Base-by-base conservation (phyloP, 1,284 basidiomycete genomes). In the Coniferiporia weirii region DNA sequence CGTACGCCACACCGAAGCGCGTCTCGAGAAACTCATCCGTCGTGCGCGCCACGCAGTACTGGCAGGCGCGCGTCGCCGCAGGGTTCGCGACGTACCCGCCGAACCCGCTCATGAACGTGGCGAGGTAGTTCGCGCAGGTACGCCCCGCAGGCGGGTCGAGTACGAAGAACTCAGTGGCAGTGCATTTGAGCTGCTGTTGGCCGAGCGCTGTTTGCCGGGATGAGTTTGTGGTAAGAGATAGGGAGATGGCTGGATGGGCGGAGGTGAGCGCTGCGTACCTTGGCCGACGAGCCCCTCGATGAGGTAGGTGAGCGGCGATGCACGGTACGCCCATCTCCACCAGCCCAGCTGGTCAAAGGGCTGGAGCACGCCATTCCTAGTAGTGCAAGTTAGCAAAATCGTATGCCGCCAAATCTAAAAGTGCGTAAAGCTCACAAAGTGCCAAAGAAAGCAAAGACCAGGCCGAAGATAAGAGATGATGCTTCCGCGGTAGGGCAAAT, bases 261-360 rank as follows among this genome's bases (percentile, higher is more conserved):
- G 27, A 5, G 27, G 27, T 27, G n/a, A 10, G 48, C 60, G 15
- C 15, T 40, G 3, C 38, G 38, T 49, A 79, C 79, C 73, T 71
- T 82, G 76, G 2, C 79, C 79, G 27, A 82, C 66, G 36, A 85
- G 66, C 32, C 78, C 83, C 66, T 86, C 84, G 52, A 83, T 77
- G 46, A 87, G 73, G 66, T 87, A 87, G 7, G 87, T 89, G 72
- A 84, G 91, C 0, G 91, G 91, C 1, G 88, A 89, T 4, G 89
- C 71, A 52, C 79, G 80, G 72, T 92, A 90, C 85, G 92, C 89
- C 86, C 90, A 93, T 64, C 76, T 75, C 90, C 89, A 92, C 85
- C 89, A 92, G 5, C 84, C 85, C 5, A 92, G 80, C 13, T 77
- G 70, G 5, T 75, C 66, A 72, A 75, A 87, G 0, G 85, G 85